Evolutionary conservation across 495 filamentous ascomycete species (phyloP).

Genomic region (Hyaloscypha bicolor): DNA sequence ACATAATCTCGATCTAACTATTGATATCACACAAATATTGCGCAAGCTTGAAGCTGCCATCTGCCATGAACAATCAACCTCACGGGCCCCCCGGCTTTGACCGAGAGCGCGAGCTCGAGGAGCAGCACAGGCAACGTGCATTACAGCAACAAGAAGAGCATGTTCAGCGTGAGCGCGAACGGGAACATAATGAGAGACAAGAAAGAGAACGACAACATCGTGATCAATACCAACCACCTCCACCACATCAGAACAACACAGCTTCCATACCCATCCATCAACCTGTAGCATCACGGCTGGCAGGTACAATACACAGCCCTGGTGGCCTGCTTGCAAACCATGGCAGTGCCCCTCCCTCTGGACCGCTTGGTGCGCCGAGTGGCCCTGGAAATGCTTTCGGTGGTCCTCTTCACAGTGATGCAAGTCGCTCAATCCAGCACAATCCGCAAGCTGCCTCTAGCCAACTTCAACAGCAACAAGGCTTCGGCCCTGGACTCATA

Average conservation of each 20-base stretch:
- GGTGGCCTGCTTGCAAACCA: slow-evolving; percentile 82
- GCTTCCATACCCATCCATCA: slow-evolving; percentile 88
- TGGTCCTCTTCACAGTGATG: slow-evolving; percentile 61
- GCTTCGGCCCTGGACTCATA: slow-evolving; percentile 54
- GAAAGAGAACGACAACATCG: slow-evolving; percentile 53
- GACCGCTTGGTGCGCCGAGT: slow-evolving; percentile 65
- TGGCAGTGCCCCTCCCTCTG: slow-evolving; percentile 59
- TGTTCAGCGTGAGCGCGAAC: slow-evolving; percentile 57
- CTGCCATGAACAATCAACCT: slow-evolving; percentile 47
- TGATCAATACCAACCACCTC: slow-evolving; percentile 57
- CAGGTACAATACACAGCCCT: slow-evolving; percentile 82
- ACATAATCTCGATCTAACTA: neutral
- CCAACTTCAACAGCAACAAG: slow-evolving; percentile 54
- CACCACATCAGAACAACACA: slow-evolving; percentile 78
- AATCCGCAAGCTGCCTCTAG: slow-evolving; percentile 63
- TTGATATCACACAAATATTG: neutral
- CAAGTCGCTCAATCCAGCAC: slow-evolving; percentile 60
- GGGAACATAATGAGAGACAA: slow-evolving; percentile 71
- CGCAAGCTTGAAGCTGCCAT: neutral
- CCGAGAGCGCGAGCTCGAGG: slow-evolving; percentile 33
- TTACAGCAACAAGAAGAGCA: slow-evolving; percentile 61
- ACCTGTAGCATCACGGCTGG: slow-evolving; percentile 79
- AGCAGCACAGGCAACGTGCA: slow-evolving; percentile 42
- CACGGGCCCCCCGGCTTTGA: slow-evolving; percentile 44
- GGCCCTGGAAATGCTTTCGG: slow-evolving; percentile 68